Evolutionary conservation across 257 asterid genomes (phyloP).

Genomic region (Cinchona pubescens): DNA sequence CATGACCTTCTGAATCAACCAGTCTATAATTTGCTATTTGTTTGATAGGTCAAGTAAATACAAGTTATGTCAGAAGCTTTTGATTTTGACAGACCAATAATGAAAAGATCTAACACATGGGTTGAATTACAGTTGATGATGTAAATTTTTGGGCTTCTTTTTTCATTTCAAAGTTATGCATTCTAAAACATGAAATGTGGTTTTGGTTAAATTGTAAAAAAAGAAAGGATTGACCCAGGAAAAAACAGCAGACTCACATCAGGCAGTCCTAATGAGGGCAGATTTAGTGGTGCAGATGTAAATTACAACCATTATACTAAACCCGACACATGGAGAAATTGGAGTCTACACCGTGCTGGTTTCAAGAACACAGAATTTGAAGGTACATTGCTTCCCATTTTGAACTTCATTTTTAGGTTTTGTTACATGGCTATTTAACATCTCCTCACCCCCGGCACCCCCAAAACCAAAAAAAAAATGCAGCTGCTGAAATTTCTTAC

Average conservation of each 20-base stretch:
- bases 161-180: background rate
- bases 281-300: slow-evolving; percentile 26
- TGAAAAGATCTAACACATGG: background rate
- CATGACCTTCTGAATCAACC: background rate
- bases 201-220: slow-evolving; percentile 46
- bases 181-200: slow-evolving; percentile 30
- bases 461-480: slow-evolving; percentile 15
- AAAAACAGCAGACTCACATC: slow-evolving; percentile 27
- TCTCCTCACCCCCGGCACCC: background rate
- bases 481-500: slow-evolving; percentile 82
- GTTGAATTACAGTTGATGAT: background rate
- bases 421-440: background rate
- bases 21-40: background rate
- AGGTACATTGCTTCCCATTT: slow-evolving; percentile 38
- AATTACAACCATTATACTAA: slow-evolving; percentile 34
- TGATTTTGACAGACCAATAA: background rate
- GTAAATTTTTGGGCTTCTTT: background rate
- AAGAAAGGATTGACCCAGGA: slow-evolving; percentile 43
- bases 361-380: slow-evolving; percentile 49
- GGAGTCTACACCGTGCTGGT: slow-evolving; percentile 64
- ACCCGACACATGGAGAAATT: slow-evolving; percentile 69
- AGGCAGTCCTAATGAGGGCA: slow-evolving; percentile 24
- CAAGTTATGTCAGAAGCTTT: too few species aligned
- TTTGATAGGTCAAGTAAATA: background rate
- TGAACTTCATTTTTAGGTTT: background rate